phyloP scores from a whole-genome alignment of 306 rosid genomes.

The Rosa chinensis region DNA sequence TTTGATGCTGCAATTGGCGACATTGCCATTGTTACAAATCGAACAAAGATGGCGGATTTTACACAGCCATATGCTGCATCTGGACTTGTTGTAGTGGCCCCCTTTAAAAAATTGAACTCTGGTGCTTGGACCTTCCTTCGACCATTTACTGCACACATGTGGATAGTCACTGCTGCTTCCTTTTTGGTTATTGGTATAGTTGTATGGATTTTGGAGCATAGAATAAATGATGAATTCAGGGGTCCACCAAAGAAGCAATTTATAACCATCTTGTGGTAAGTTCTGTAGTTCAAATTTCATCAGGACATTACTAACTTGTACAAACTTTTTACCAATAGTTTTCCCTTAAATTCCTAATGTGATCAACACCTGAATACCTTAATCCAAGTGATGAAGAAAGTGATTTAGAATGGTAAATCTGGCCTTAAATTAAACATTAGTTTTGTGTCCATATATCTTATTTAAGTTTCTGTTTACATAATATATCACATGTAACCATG shows the following conservation, averaged over 20 bases:
- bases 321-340: neutral
- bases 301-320: neutral
- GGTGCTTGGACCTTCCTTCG: conserved; percentile 92
- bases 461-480: neutral
- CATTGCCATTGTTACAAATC: conserved; percentile 77
- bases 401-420: neutral
- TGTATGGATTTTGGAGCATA: conserved; percentile 91
- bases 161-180: conserved; percentile 69
- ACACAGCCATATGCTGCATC: conserved; percentile 91
- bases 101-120: conserved; percentile 65
- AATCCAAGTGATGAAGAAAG: neutral
- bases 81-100: conserved; percentile 89
- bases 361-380: neutral
- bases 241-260: conserved; percentile 82
- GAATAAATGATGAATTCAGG: conserved; percentile 87
- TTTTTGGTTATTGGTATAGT: conserved; percentile 78
- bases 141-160: conserved; percentile 80
- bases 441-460: neutral
- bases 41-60: conserved; percentile 86
- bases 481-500: neutral
- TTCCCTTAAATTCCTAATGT: neutral
- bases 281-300: conserved; percentile 27
- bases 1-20: conserved; percentile 92
- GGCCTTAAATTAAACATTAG: neutral
- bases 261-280: conserved; percentile 89